Evolutionary conservation across 2,329 filamentous ascomycete species (phyloP).

Genomic region (Botryosphaeria dothidea): DNA sequence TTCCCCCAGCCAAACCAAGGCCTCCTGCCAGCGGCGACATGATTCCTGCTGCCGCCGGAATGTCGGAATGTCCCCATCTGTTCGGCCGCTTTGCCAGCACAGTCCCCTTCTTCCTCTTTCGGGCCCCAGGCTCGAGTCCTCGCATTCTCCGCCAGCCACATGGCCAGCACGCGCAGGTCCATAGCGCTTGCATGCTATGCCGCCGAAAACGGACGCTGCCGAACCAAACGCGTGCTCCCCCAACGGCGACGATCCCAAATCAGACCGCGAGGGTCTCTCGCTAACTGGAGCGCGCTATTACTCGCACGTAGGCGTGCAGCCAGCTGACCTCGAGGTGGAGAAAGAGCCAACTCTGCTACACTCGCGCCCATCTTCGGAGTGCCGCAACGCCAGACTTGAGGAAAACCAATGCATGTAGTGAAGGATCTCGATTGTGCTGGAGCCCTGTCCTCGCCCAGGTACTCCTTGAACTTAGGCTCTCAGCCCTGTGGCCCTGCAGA

Average conservation of each 20-base stretch:
- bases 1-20: background rate
- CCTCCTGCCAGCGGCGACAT: background rate
- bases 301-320: background rate
- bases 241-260: background rate
- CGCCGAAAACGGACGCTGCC: background rate
- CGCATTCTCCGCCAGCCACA: constrained; percentile 4
- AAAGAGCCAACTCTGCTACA: background rate
- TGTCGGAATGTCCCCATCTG: background rate
- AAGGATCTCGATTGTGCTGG: background rate
- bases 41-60: background rate
- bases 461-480: background rate
- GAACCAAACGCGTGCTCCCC: background rate
- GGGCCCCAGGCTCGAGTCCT: background rate
- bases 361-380: background rate
- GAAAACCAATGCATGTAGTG: background rate
- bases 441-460: background rate
- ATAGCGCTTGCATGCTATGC: background rate
- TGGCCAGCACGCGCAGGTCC: constrained; percentile 2
- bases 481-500: background rate
- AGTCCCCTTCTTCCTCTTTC: background rate
- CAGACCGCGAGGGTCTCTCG: constrained; percentile 5
- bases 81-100: background rate
- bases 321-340: background rate
- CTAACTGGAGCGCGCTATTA: background rate
- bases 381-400: background rate